A percentile compares a stretch with the other conserved stretches of the same genome.
Conservation (phyloP, 768 basidiomycete genomes). For the Suillus subalutaceus region DNA sequence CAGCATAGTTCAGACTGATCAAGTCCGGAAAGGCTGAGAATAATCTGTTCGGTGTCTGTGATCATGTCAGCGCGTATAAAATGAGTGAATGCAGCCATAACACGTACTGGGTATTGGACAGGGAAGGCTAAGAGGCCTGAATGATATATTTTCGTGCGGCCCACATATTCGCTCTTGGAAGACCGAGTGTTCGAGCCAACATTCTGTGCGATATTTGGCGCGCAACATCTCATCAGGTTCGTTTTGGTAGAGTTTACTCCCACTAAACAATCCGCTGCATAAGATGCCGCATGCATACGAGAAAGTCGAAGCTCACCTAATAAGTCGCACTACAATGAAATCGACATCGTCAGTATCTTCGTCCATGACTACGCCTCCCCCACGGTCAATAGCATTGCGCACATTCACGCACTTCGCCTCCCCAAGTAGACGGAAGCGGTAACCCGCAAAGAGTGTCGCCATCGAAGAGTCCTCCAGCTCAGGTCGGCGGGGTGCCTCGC, state of each 20-base stretch:
- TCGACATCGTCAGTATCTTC: slow-evolving; percentile 56
- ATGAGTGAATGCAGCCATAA: no score
- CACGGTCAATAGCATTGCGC: slow-evolving; percentile 60
- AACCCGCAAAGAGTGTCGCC: slow-evolving; percentile 52
- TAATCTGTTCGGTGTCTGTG: slow-evolving; percentile 57
- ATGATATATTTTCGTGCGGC: slow-evolving; percentile 69
- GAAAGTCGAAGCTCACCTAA: slow-evolving; percentile 52
- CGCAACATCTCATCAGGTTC: slow-evolving; percentile 52
- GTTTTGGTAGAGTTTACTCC: slow-evolving; percentile 64
- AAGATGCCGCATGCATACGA: neutral
- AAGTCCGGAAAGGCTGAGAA: slow-evolving; percentile 75
- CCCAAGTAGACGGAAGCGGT: slow-evolving; percentile 62
- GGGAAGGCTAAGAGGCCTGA: slow-evolving; percentile 61
- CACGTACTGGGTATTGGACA: slow-evolving; percentile 63
- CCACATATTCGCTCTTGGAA: slow-evolving; percentile 72
- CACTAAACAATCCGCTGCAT: slow-evolving; percentile 43
- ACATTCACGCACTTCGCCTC: slow-evolving; percentile 66
- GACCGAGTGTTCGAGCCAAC: slow-evolving; percentile 90
- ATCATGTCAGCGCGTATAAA: neutral
- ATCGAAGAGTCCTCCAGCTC: slow-evolving; percentile 9
- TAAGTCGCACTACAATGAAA: slow-evolving; percentile 71
- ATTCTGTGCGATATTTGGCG: slow-evolving; percentile 80
- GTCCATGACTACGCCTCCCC: slow-evolving; percentile 50
- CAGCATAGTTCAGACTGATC: slow-evolving; percentile 70
- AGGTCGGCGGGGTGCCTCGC: slow-evolving; percentile 10